These are phyloP conservation scores for Pulveroboletus ravenelii DNA, from an alignment of 768 basidiomycete genomes.

Conservation along the genomic window DNA sequence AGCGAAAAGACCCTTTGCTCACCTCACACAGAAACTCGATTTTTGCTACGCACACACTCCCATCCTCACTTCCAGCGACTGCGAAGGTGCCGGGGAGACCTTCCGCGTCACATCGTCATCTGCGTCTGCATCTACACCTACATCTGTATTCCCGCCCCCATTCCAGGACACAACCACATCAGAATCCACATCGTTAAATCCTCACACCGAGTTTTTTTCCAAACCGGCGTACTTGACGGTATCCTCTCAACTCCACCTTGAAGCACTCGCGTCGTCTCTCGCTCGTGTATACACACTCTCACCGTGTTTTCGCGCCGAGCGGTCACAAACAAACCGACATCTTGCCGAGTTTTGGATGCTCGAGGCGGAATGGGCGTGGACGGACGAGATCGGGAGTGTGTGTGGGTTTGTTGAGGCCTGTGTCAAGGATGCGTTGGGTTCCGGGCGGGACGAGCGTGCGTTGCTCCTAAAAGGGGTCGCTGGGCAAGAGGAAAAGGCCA, in stretches of 20 bases:
- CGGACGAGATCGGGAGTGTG: conserved; percentile 42
- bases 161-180: conserved; percentile 1
- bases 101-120: conserved; percentile 59
- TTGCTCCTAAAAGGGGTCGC: conserved; percentile 31
- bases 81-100: conserved; percentile 93
- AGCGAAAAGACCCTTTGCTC: background rate
- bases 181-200: background rate
- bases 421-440: conserved; percentile 39
- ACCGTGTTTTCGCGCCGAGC: conserved; percentile 93
- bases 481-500: conserved; percentile 32
- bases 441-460: conserved; percentile 30
- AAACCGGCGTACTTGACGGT: conserved; percentile 84
- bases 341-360: conserved; percentile 99
- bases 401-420: conserved; percentile 54
- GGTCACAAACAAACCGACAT: conserved; percentile 83
- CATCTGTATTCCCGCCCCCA: background rate
- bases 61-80: conserved; percentile 85
- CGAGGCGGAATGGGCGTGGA: conserved; percentile 86
- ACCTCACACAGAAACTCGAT: conserved; percentile 53
- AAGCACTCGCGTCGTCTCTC: conserved; percentile 73
- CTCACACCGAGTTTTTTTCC: conserved; percentile 60
- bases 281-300: conserved; percentile 88
- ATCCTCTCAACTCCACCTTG: conserved; percentile 93
- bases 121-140: background rate
- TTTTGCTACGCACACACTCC: conserved; percentile 83